These are phyloP conservation scores for Penicillium fimorum DNA, from an alignment of 495 filamentous ascomycete genomes.

Conservation along the genomic window DNA sequence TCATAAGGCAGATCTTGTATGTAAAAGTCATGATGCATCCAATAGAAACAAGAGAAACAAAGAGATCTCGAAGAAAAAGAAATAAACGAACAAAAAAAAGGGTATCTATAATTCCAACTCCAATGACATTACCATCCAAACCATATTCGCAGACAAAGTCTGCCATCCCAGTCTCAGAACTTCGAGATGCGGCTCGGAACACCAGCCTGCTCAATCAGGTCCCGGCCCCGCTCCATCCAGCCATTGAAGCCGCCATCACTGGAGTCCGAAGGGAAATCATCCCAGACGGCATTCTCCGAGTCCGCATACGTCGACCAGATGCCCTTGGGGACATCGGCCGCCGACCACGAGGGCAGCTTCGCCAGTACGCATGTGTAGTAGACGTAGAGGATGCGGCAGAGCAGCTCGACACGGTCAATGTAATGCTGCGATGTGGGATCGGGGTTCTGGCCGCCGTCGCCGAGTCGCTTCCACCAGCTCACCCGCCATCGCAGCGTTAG, in stretches of 20 bases:
- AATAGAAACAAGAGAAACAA: constrained; percentile 11
- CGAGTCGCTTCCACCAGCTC: constrained; percentile 51
- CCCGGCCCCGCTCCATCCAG: constrained; percentile 44
- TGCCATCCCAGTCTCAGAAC: constrained; percentile 2
- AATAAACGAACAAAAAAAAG: constrained; percentile 25
- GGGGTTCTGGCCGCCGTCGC: constrained; percentile 43
- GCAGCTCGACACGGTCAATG: constrained; percentile 46
- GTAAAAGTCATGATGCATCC: constrained; percentile 21
- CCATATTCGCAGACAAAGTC: constrained; percentile 14
- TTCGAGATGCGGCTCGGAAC: constrained; percentile 38
- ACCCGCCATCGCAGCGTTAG: constrained; percentile 50
- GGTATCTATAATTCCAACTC: constrained; percentile 42
- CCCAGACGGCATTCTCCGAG: constrained; percentile 43
- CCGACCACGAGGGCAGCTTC: constrained; percentile 47
- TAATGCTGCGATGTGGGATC: constrained; percentile 47
- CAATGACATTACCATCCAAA: constrained; percentile 22
- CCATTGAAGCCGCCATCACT: constrained; percentile 42
- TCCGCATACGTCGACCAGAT: constrained; percentile 48
- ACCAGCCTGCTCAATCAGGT: constrained; percentile 47
- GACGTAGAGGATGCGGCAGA: constrained; percentile 50
- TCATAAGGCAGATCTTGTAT: constrained; percentile 19
- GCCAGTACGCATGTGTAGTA: constrained; percentile 51
- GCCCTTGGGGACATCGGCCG: constrained; percentile 41
- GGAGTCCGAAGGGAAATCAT: constrained; percentile 45
- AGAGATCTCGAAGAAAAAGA: constrained; percentile 7